Conservation (phyloP, 2,329 filamentous ascomycete species). For the Colletotrichum zoysiae region DNA sequence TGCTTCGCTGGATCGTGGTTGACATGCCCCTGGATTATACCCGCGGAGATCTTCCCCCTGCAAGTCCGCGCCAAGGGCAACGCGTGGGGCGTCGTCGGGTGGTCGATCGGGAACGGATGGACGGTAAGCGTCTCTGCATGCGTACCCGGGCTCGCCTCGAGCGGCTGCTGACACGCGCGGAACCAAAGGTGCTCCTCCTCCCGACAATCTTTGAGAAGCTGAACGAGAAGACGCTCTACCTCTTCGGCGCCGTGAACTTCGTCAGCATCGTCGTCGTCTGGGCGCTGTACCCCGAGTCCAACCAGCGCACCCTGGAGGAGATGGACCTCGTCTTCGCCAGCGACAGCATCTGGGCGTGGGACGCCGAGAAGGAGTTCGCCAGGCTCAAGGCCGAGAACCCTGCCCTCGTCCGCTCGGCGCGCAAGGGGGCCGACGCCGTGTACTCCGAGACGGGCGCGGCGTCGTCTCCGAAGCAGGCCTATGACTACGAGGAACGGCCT, state of each 20-base stretch:
- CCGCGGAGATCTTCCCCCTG: constrained; percentile 80
- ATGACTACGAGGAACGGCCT: not conserved
- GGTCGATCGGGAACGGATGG: constrained; percentile 82
- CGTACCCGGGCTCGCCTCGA: constrained; percentile 44
- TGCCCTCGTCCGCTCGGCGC: constrained; percentile 52
- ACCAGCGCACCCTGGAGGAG: constrained; percentile 79
- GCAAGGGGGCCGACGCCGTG: constrained; percentile 27
- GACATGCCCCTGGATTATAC: constrained; percentile 75
- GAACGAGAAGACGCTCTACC: constrained; percentile 78
- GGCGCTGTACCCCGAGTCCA: constrained; percentile 80
- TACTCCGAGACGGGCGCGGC: constrained; percentile 44
- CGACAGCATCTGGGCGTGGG: constrained; percentile 77
- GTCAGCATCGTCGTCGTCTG: constrained; percentile 77
- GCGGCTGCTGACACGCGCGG: constrained; percentile 45
- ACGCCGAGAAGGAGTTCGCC: constrained; percentile 74
- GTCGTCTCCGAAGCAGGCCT: not conserved
- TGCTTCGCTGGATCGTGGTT: constrained; percentile 67
- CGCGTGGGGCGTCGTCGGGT: constrained; percentile 81
- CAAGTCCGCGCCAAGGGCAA: constrained; percentile 80
- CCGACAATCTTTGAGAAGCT: constrained; percentile 74
- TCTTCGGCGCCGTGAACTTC: constrained; percentile 77
- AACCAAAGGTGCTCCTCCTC: constrained; percentile 58
- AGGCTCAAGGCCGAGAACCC: constrained; percentile 68
- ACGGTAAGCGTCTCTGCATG: constrained; percentile 43
- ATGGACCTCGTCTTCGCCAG: constrained; percentile 80